Conservation (phyloP, 2,329 filamentous ascomycete genomes). For the Botryotinia globosa region DNA sequence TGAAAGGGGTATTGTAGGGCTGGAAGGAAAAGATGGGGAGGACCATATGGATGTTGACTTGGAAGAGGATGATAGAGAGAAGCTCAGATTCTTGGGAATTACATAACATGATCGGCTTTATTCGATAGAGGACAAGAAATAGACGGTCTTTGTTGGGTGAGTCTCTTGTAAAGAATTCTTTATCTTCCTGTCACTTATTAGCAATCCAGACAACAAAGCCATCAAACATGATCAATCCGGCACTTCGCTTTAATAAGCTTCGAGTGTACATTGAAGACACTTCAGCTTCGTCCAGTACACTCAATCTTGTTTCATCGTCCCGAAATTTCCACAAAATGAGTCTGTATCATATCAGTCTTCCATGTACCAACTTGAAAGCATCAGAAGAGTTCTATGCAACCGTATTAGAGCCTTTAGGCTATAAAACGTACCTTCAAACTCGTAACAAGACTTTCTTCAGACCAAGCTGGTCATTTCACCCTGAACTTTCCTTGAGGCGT, state of each 20-base stretch:
- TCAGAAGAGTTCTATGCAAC: not conserved
- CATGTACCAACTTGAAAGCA: not conserved
- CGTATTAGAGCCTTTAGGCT: not conserved
- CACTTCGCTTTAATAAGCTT: not conserved
- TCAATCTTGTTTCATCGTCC: not conserved
- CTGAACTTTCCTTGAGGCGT: not conserved
- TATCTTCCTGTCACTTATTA: not conserved
- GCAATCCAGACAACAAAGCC: not conserved
- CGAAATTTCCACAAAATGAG: not conserved
- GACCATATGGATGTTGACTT: slow-evolving; percentile 32
- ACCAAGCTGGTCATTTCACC: not conserved
- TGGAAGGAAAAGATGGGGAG: slow-evolving; percentile 25
- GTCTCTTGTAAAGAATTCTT: not conserved
- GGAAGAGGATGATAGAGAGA: slow-evolving; percentile 28
- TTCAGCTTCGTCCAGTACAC: not conserved
- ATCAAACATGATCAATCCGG: not conserved
- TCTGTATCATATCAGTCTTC: not conserved
- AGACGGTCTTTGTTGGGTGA: not conserved
- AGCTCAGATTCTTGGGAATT: slow-evolving; percentile 22
- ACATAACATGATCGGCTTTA: not conserved
- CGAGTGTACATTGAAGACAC: not conserved
- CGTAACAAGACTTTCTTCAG: not conserved
- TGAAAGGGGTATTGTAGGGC: slow-evolving; percentile 47
- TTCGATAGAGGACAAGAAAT: too few relatives aligned
- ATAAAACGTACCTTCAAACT: not conserved